A percentile compares a stretch with the other conserved stretches of the same genome.
These are phyloP conservation scores for Solanum chaucha DNA, from an alignment of 257 asterid species.

Conservation along the genomic window DNA sequence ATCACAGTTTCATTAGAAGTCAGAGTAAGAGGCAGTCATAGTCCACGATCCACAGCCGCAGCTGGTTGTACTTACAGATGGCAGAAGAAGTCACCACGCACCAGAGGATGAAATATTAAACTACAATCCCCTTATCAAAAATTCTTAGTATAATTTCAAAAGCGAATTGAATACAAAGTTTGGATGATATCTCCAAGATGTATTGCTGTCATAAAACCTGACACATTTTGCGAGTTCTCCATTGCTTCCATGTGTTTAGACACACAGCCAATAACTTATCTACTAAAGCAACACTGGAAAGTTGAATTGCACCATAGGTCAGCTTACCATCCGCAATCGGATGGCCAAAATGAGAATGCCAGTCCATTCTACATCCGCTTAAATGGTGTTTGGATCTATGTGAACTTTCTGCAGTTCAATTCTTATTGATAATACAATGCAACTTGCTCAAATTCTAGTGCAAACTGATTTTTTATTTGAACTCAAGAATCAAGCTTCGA, in stretches of 20 bases:
- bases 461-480: background rate
- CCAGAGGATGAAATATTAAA: background rate
- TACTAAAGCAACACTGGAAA: background rate
- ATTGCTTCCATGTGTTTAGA: background rate
- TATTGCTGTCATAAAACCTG: background rate
- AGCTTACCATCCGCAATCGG: background rate
- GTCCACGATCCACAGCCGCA: background rate
- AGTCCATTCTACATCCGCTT: background rate
- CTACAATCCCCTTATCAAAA: background rate
- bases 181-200: background rate
- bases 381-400: background rate
- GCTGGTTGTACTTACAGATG: background rate
- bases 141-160: background rate
- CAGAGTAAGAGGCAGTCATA: background rate
- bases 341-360: background rate
- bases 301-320: background rate
- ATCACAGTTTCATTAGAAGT: background rate
- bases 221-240: background rate
- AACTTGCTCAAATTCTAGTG: background rate
- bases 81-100: background rate
- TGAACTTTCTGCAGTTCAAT: background rate
- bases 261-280: background rate
- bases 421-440: background rate
- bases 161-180: background rate
- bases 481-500: background rate